A percentile compares a stretch with the other conserved stretches of the same genome.
Evolutionary conservation across 768 basidiomycete genomes (phyloP).

Genomic region (Tremella yokohamensis): DNA sequence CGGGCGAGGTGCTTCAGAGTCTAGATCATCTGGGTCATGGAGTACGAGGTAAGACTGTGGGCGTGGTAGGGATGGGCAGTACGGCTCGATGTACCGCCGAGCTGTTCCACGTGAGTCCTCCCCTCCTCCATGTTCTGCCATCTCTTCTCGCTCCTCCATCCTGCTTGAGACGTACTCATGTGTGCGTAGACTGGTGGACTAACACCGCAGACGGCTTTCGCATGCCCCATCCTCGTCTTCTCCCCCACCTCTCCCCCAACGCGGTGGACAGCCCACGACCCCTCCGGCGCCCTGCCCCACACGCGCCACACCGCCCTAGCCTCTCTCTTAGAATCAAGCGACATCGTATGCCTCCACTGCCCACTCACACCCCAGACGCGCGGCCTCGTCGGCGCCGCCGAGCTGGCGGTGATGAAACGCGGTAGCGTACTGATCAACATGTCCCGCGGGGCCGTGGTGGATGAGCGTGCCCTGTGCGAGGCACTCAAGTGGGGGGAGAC

Average conservation of each 20-base stretch:
- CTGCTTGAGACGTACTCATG: too few species aligned
- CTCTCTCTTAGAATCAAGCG: constrained; percentile 35
- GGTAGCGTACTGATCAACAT: constrained; percentile 45
- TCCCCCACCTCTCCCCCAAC: constrained; percentile 39
- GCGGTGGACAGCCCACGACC: constrained; percentile 27
- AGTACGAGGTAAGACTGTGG: constrained; percentile 40
- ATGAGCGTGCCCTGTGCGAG: constrained; percentile 21
- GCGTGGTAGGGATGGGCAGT: constrained; percentile 47
- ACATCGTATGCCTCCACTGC: constrained; percentile 48
- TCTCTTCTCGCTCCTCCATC: not conserved
- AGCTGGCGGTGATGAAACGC: constrained; percentile 35
- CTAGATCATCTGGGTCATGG: constrained; percentile 21
- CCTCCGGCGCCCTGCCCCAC: constrained; percentile 22
- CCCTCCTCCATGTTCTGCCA: not conserved
- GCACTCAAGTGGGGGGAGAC: constrained; percentile 15
- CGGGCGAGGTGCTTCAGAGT: constrained; percentile 19
- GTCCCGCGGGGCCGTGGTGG: constrained; percentile 43
- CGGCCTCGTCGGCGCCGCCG: constrained; percentile 32
- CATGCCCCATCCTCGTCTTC: constrained; percentile 37
- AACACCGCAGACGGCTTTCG: constrained; percentile 36
- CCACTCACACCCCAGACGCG: constrained; percentile 38
- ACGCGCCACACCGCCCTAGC: constrained; percentile 34
- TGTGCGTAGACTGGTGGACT: too few species aligned
- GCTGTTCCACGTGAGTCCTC: constrained; percentile 19
- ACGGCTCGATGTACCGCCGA: constrained; percentile 40